Base-by-base conservation (phyloP, 441 rosid species). In the California macrophylla region DNA sequence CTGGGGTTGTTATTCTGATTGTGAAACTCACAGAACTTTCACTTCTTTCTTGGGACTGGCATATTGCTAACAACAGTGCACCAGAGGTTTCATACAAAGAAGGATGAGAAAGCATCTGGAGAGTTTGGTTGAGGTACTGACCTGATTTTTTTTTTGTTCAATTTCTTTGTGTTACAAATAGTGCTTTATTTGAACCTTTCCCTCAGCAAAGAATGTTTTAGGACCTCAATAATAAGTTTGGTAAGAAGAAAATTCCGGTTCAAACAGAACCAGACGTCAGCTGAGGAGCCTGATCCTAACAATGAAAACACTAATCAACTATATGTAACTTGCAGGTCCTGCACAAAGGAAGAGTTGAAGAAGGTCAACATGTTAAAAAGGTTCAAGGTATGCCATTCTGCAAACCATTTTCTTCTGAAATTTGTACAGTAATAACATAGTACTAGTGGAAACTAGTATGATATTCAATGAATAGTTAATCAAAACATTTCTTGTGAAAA, bases 31-130 rank as follows among this genome's bases (percentile, higher is more conserved):
- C 6, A 13, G 23, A 66, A 45, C 40, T 61, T 66, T 9, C 25
- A 29, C 64, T 8, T 40, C 3, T 40, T 12, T 40, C 50, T 40
- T 40, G 15, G 32, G 52, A 18, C 77, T 83, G 63, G 72, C 36
- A 64, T 68, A 36, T 63, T 69, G 66, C 62, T 61, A 15, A 21
- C 20, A 67, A 75, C 63, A 91, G 97, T 85, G 96, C 80, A 86
- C 90, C 47, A 86, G 83, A 81, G 96, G 94, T 21, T 87, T 85
- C 80, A 81, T 88, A 72, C 96, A 91, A 74, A 85, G 97, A 77
- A 82, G 87, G 80, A 87, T 91, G 90, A 89, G 85, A 80, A 89
- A 74, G 78, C 84, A 89, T 56, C 62, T 87, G 85, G 86, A 87
- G 18, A 78, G 77, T 76, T 87, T 91, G 76, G 93, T 86, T 77